These are phyloP conservation scores for Chalaropsis ovoidea DNA, from an alignment of 2,329 filamentous ascomycete species.

Conservation along the genomic window DNA sequence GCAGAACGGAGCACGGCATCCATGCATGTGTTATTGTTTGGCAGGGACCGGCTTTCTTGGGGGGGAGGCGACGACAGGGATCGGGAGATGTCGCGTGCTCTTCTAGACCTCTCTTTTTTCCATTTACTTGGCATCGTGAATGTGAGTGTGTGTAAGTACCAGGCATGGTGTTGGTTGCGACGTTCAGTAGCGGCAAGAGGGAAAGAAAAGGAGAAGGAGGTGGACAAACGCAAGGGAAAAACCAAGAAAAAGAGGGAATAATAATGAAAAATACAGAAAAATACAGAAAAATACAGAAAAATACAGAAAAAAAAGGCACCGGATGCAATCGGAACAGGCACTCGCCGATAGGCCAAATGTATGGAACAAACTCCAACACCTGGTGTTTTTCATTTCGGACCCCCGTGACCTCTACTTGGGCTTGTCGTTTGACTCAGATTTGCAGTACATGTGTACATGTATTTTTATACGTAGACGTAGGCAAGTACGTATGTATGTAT, in stretches of 20 bases:
- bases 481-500: too few species aligned
- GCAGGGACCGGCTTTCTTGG: background rate
- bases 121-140: background rate
- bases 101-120: background rate
- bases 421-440: background rate
- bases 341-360: background rate
- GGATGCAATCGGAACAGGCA: background rate
- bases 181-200: too few species aligned
- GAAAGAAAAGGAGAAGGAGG: too few species aligned
- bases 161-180: too few species aligned
- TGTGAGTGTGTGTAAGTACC: too few species aligned
- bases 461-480: background rate
- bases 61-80: conserved; percentile 7
- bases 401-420: background rate
- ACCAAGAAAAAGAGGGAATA: background rate
- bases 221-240: background rate
- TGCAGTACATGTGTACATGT: background rate
- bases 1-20: background rate
- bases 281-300: background rate
- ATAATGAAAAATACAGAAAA: background rate
- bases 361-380: background rate
- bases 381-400: background rate
- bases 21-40: background rate
- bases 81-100: conserved; percentile 19
- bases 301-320: background rate